These are phyloP conservation scores for Pythium oligandrum DNA, from an alignment of 352 stramenopile genomes.

Conservation along the genomic window DNA sequence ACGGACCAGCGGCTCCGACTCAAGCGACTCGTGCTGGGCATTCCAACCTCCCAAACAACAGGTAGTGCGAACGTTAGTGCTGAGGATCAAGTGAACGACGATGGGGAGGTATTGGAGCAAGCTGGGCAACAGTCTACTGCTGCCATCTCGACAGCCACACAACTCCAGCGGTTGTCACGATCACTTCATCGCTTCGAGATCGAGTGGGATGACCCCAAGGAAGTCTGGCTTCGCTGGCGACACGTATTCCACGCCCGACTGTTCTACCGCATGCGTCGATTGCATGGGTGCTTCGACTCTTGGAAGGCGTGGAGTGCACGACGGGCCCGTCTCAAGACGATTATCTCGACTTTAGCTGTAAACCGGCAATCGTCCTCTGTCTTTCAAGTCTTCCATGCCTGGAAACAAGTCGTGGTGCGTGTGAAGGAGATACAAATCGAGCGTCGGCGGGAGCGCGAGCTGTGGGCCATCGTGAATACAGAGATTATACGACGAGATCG, in stretches of 20 bases:
- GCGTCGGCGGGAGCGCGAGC: slow-evolving; percentile 43
- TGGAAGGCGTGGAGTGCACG: slow-evolving; percentile 29
- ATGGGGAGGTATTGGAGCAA: no score
- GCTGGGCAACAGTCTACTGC: no score
- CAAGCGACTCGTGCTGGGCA: slow-evolving; percentile 13
- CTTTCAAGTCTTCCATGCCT: slow-evolving; percentile 21
- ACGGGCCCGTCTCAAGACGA: slow-evolving; percentile 8
- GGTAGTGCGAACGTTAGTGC: no score
- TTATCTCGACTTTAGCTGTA: slow-evolving; percentile 17
- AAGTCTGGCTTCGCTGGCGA: slow-evolving; percentile 51
- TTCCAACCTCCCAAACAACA: no score
- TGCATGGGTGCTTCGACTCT: slow-evolving; percentile 23
- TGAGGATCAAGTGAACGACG: no score
- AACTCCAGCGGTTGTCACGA: slow-evolving; percentile 27
- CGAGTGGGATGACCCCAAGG: slow-evolving; percentile 26
- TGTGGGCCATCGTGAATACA: slow-evolving; percentile 51
- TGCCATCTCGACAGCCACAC: slow-evolving; percentile 6
- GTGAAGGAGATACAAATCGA: slow-evolving; percentile 44
- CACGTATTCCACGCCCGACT: slow-evolving; percentile 53
- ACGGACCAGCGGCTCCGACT: slow-evolving; percentile 22
- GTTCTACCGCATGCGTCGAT: slow-evolving; percentile 45
- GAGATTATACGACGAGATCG: slow-evolving; percentile 43
- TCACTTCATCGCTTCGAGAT: slow-evolving; percentile 45
- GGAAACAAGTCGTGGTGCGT: slow-evolving; percentile 32
- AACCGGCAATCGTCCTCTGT: slow-evolving; percentile 4